phyloP scores from a whole-genome alignment of 257 asterid genomes.

The Petunia secreta region DNA sequence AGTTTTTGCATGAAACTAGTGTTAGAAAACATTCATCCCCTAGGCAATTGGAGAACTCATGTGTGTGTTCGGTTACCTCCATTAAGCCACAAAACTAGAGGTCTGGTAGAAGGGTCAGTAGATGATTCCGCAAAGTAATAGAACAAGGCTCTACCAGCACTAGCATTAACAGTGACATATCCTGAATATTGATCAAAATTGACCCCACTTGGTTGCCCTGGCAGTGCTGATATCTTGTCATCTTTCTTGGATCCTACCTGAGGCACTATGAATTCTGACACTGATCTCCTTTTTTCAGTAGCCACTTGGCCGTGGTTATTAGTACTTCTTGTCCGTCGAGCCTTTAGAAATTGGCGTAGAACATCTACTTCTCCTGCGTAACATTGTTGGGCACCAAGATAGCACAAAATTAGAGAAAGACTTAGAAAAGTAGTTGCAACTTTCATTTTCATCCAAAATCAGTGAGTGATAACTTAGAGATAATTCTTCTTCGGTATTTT shows the following conservation, averaged over 20 bases:
- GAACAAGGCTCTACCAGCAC: slow-evolving; percentile 39
- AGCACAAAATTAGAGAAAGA: not conserved
- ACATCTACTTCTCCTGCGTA: slow-evolving; percentile 12
- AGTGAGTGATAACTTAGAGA: not conserved
- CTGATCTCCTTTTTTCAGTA: not conserved
- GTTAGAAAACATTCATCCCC: not conserved
- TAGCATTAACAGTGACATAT: slow-evolving; percentile 37
- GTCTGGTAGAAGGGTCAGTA: slow-evolving; percentile 33
- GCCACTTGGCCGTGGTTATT: not conserved
- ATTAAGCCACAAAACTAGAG: slow-evolving; percentile 53
- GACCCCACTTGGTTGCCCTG: slow-evolving; percentile 45
- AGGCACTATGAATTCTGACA: not conserved
- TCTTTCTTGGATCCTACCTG: slow-evolving; percentile 39
- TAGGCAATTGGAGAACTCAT: not conserved
- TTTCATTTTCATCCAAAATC: not conserved
- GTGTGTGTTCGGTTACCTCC: slow-evolving; percentile 36
- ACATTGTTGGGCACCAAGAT: not conserved
- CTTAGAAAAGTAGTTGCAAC: not conserved
- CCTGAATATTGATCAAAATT: slow-evolving; percentile 48
- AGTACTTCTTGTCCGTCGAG: not conserved
- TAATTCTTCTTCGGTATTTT: not conserved
- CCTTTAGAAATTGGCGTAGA: slow-evolving; percentile 19
- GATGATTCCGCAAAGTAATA: slow-evolving; percentile 44
- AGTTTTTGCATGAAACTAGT: not conserved
- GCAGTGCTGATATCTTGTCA: slow-evolving; percentile 40